A percentile compares a stretch with the other conserved stretches of the same genome.
phyloP scores from a whole-genome alignment of 2,329 filamentous ascomycete species.

The Fusarium pseudocircinatum region DNA sequence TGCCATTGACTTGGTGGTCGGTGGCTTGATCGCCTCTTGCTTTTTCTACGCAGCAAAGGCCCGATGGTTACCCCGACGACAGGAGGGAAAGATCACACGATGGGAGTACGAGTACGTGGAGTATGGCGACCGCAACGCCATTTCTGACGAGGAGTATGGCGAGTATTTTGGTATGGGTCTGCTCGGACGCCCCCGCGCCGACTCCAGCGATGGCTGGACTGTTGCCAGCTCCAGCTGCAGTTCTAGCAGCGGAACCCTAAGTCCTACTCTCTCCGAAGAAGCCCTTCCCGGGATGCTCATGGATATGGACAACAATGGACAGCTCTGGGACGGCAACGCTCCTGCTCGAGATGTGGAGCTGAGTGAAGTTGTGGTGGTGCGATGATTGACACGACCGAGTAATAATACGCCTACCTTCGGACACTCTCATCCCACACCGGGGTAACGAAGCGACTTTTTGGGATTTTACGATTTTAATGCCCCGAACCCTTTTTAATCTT shows the following conservation, averaged over 20 bases:
- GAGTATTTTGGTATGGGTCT: constrained; percentile 59
- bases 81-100: constrained; percentile 84
- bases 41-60: constrained; percentile 85
- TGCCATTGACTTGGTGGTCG: constrained; percentile 89
- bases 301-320: constrained; percentile 51
- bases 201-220: constrained; percentile 88
- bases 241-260: constrained; percentile 60
- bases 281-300: constrained; percentile 48
- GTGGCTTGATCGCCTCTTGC: constrained; percentile 79
- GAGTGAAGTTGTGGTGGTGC: constrained; percentile 56
- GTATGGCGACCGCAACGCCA: constrained; percentile 69
- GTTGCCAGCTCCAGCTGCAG: constrained; percentile 77
- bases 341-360: constrained; percentile 56
- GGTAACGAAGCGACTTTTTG: constrained; percentile 15
- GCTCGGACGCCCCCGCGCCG: constrained; percentile 53
- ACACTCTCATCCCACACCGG: constrained; percentile 22
- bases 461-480: constrained; percentile 45
- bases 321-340: constrained; percentile 39
- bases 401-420: constrained; percentile 1
- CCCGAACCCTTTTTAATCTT: constrained; percentile 46
- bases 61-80: constrained; percentile 82
- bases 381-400: constrained; percentile 42
- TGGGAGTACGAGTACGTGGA: constrained; percentile 98
- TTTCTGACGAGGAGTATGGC: constrained; percentile 58
- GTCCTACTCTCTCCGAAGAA: constrained; percentile 60